phyloP scores from a whole-genome alignment of 1,284 basidiomycete species.

The Spongiforma sp. region DNA sequence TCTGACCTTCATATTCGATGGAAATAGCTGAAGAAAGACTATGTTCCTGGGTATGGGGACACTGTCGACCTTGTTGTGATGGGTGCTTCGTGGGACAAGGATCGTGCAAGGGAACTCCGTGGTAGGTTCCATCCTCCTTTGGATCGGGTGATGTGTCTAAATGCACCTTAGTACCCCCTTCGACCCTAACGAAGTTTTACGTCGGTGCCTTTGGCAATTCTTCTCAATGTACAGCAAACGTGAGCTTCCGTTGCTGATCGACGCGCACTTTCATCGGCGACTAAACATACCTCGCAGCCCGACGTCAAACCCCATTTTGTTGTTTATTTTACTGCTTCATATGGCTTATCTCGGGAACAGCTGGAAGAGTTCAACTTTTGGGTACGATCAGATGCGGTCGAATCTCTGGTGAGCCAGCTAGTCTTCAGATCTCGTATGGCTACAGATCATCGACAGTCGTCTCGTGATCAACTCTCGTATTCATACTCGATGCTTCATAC shows the following conservation, averaged over 20 bases:
- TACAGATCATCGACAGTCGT: constrained; percentile 16
- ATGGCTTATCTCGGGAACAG: constrained; percentile 67
- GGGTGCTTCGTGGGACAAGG: constrained; percentile 80
- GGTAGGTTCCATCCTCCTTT: constrained; percentile 48
- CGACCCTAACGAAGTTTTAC: constrained; percentile 80
- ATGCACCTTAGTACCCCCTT: constrained; percentile 62
- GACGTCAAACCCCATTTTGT: constrained; percentile 62
- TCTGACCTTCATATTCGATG: background rate
- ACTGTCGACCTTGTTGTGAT: constrained; percentile 77
- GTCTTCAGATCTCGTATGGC: background rate
- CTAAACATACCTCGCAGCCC: constrained; percentile 38
- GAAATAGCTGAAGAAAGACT: constrained; percentile 69
- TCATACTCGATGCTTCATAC: constrained; percentile 54
- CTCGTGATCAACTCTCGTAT: constrained; percentile 49
- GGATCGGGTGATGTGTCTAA: background rate
- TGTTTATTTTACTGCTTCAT: constrained; percentile 75
- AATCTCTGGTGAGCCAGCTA: constrained; percentile 22
- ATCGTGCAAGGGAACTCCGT: constrained; percentile 74
- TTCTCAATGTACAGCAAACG: constrained; percentile 42
- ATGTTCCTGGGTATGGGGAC: constrained; percentile 84
- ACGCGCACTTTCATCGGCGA: background rate
- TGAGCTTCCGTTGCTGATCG: constrained; percentile 33
- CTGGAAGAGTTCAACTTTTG: constrained; percentile 75
- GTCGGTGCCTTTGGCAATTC: constrained; percentile 61
- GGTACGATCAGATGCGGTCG: constrained; percentile 54